Percentiles rank a stretch among this genome's conserved stretches.
Evolutionary conservation across 148 eudicot genomes (phyloP).

Genomic region (Rhododendron ferrugineum): DNA sequence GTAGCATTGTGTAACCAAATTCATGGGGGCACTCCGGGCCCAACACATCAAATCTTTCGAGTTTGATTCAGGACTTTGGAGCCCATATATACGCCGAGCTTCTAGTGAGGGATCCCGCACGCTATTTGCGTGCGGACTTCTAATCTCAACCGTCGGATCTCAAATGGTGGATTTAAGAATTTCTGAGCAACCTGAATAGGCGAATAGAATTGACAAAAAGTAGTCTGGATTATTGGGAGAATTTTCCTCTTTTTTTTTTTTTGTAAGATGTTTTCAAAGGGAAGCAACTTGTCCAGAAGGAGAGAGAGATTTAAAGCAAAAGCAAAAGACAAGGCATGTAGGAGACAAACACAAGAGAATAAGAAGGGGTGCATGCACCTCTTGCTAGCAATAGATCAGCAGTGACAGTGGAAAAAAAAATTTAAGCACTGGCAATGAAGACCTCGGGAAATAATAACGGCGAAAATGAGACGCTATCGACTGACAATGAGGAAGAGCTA

Average conservation of each 20-base stretch:
- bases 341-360: not conserved
- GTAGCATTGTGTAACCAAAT: too few relatives aligned
- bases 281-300: constrained; percentile 9
- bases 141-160: too few relatives aligned
- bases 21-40: too few relatives aligned
- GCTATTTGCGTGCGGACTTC: too few relatives aligned
- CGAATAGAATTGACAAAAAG: not conserved
- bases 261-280: not conserved
- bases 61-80: not conserved
- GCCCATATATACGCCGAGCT: not conserved
- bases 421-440: constrained; percentile 12
- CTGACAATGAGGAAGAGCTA: constrained; percentile 27
- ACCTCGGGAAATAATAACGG: constrained; percentile 16
- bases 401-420: not conserved
- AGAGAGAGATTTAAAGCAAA: constrained; percentile 18
- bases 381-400: not conserved
- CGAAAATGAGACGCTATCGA: constrained; percentile 23
- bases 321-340: constrained; percentile 7
- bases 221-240: not conserved
- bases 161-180: not conserved
- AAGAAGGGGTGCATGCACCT: constrained; percentile 1
- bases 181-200: not conserved
- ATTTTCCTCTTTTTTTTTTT: not conserved
- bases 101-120: too few relatives aligned
- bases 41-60: not conserved